Percentiles rank a stretch among this genome's conserved stretches.
These are phyloP conservation scores for Sextonia rubra DNA, from an alignment of 164 flowering plant genomes.

Conservation along the genomic window DNA sequence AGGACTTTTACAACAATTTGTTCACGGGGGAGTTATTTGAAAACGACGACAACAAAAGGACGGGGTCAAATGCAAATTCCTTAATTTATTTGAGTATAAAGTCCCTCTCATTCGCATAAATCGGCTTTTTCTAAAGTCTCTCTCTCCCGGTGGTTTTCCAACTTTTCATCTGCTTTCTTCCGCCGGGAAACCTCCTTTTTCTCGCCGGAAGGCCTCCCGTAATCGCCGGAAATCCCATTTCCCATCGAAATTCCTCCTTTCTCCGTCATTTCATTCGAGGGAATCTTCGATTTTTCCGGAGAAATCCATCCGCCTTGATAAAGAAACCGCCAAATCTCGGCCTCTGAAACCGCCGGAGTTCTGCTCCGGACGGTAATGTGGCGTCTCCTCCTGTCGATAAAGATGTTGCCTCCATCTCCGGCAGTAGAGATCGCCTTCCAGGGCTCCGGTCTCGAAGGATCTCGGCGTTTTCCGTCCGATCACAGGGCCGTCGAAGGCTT, in stretches of 20 bases:
- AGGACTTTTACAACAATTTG: no score
- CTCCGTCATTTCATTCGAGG: constrained; percentile 4
- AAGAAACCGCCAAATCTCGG: constrained; percentile 25
- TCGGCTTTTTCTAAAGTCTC: constrained; percentile 36
- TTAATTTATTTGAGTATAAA: constrained; percentile 26
- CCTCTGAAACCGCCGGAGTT: constrained; percentile 5
- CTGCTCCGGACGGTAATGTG: constrained; percentile 48
- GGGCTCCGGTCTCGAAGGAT: constrained; percentile 26
- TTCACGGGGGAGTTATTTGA: no score
- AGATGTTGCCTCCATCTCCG: neutral
- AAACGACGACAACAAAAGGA: no score
- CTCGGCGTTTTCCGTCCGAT: constrained; percentile 6
- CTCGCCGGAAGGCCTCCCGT: constrained; percentile 11
- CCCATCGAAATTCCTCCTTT: constrained; percentile 12
- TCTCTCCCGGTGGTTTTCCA: constrained; percentile 12
- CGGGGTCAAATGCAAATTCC: no score
- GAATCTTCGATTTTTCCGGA: neutral
- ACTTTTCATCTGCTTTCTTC: no score
- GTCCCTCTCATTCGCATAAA: constrained; percentile 27
- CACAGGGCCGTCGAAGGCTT: constrained; percentile 34
- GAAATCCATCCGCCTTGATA: neutral
- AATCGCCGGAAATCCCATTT: neutral
- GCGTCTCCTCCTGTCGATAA: constrained; percentile 8
- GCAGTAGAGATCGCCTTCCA: neutral
- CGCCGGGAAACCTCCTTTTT: constrained; percentile 9